Percentiles rank a stretch among this genome's conserved stretches.
phyloP scores from a whole-genome alignment of 2,329 filamentous ascomycete species.

The Xylariaceae sp. region DNA sequence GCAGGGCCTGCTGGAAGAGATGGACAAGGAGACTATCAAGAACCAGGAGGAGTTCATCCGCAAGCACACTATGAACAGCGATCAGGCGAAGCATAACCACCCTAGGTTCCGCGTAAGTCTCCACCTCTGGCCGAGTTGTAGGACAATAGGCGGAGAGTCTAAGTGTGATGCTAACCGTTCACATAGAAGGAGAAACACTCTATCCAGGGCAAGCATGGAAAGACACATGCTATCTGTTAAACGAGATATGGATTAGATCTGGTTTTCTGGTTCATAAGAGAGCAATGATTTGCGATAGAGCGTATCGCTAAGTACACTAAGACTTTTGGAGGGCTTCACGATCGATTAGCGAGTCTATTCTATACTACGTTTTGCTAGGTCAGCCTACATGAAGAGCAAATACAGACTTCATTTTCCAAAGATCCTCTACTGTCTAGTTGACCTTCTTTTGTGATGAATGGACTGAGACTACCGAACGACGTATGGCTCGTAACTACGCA shows the following conservation, averaged over 20 bases:
- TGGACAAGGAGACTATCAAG: constrained; percentile 75
- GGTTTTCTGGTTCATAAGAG: neutral
- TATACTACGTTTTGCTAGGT: neutral
- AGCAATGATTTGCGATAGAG: constrained; percentile 7
- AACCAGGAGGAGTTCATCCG: constrained; percentile 71
- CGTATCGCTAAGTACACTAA: too few species aligned
- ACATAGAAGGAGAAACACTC: constrained; percentile 78
- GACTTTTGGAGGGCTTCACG: constrained; percentile 7
- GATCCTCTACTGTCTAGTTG: neutral
- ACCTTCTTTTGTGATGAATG: too few species aligned
- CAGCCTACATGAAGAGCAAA: neutral
- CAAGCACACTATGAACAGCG: constrained; percentile 58
- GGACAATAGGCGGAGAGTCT: neutral
- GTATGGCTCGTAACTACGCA: too few species aligned
- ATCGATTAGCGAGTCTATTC: constrained; percentile 6
- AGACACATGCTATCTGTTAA: constrained; percentile 86
- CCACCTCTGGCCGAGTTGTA: neutral
- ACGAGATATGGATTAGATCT: neutral
- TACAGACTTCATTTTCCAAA: neutral
- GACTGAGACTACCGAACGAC: too few species aligned
- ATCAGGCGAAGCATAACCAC: constrained; percentile 59
- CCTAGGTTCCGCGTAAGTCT: constrained; percentile 55
- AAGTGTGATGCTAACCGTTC: constrained; percentile 1
- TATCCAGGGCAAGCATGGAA: constrained; percentile 86
- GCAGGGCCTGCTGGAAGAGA: constrained; percentile 70